These are phyloP conservation scores for Auricularia sp. DNA, from an alignment of 768 basidiomycete species.

Conservation along the genomic window DNA sequence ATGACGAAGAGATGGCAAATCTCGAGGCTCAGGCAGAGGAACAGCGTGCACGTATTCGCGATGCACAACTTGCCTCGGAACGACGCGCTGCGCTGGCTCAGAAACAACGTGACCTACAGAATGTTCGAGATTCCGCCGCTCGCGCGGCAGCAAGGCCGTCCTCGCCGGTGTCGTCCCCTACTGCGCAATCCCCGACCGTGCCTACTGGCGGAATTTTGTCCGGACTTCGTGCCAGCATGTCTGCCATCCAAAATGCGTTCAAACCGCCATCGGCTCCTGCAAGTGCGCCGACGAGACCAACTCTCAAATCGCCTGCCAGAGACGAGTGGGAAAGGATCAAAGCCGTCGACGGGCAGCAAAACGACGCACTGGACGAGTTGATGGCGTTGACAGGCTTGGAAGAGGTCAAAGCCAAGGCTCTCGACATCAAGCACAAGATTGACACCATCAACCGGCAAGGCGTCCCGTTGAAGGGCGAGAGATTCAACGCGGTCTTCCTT, in stretches of 20 bases:
- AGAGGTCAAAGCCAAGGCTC: slow-evolving; percentile 48
- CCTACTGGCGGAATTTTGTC: not conserved
- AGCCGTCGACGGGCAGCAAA: slow-evolving; percentile 32
- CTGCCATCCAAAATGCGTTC: too few species aligned
- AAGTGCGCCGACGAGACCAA: slow-evolving; percentile 13
- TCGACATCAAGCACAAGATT: slow-evolving; percentile 51
- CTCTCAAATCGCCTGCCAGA: slow-evolving; percentile 14
- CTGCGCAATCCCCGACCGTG: not conserved
- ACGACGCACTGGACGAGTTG: slow-evolving; percentile 48
- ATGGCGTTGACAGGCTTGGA: slow-evolving; percentile 67
- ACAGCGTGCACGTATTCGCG: slow-evolving; percentile 26
- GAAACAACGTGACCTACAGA: slow-evolving; percentile 38
- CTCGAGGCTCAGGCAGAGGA: slow-evolving; percentile 33
- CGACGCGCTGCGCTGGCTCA: slow-evolving; percentile 28
- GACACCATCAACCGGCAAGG: slow-evolving; percentile 36
- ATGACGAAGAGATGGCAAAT: slow-evolving; percentile 33
- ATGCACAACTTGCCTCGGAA: slow-evolving; percentile 34
- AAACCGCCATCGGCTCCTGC: too few species aligned
- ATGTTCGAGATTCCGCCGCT: slow-evolving; percentile 1
- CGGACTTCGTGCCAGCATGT: not conserved
- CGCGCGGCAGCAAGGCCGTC: not conserved
- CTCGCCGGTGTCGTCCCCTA: not conserved
- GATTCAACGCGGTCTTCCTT: slow-evolving; percentile 52
- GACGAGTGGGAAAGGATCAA: slow-evolving; percentile 53
- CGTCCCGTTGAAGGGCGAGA: slow-evolving; percentile 40